phyloP scores from a whole-genome alignment of 257 asterid genomes.

The Nemophila menziesii region DNA sequence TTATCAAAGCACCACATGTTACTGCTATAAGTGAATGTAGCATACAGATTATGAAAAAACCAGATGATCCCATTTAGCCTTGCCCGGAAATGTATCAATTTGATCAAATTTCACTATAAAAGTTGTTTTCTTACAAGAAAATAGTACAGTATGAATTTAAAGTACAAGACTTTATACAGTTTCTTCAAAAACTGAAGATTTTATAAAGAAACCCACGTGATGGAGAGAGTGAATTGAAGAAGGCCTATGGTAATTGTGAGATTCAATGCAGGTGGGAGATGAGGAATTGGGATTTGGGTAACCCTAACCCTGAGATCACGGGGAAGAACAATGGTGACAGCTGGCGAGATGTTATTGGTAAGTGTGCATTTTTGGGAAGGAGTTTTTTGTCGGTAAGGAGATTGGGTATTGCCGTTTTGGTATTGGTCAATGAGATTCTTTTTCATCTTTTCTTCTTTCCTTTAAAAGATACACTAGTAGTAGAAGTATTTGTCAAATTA shows the following conservation, averaged over 20 bases:
- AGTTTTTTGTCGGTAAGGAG: neutral
- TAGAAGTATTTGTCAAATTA: too few relatives aligned
- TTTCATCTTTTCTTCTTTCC: neutral
- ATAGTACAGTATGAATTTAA: neutral
- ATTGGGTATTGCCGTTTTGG: too few relatives aligned
- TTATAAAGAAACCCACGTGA: conserved; percentile 4
- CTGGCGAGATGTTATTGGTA: conserved; percentile 23
- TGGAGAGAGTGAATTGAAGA: conserved; percentile 6
- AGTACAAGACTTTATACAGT: neutral
- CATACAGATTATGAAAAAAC: conserved; percentile 38
- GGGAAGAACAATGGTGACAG: conserved; percentile 17
- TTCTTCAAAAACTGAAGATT: conserved; percentile 1
- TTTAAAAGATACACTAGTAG: too few relatives aligned
- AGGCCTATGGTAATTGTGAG: conserved; percentile 21
- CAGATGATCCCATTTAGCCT: conserved; percentile 33
- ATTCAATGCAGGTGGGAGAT: conserved; percentile 15
- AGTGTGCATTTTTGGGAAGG: conserved; percentile 14
- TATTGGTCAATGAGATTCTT: neutral
- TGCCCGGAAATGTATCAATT: neutral
- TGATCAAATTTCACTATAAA: neutral
- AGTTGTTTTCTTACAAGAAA: neutral
- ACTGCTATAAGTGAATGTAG: conserved; percentile 40
- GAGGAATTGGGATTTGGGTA: conserved; percentile 9
- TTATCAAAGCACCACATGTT: conserved; percentile 38
- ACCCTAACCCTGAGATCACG: conserved; percentile 25